Evolutionary conservation across 140 eudicot species (phyloP), one percentile per base, ranked within the genome.

Genomic region (Stevia rebaudiana): DNA sequence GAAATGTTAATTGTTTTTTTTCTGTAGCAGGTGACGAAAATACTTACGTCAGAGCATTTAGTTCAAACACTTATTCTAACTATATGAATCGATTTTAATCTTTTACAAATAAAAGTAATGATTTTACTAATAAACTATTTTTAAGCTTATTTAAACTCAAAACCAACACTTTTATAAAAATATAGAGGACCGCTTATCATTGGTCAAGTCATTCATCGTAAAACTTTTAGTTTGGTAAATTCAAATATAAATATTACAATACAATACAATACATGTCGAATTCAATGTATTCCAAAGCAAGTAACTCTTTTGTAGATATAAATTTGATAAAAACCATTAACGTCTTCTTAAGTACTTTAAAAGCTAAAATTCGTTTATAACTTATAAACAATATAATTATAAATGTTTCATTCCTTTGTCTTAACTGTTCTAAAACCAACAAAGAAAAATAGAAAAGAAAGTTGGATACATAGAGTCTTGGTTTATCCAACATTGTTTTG

Each of bases 401-500:
- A 13, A 13, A 30, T 46, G 23, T 46, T 46, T 46, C 12, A 8
- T 17, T 17, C 11, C 11, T 46, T 8, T 8, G 13, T 48, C 44
- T 37, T 18, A 48, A 48, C 13, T 18, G 2, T 48, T 7, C 8
- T 6, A 7, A 48, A 48, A 8, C 25, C 51, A 16, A 16, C 6
- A 15, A 65, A 18, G 30, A 8, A 13, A 23, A 19, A 28, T 1
- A 21, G 11, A 66, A 67, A 39, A 11, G 12, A 23, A 4, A 3
- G 30, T 37, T 52, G 28, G 53, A 68, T 39, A 17, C 11, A 19
- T 28, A 9, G 48, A 25, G 15, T 59, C 55, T 71, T 71, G 67
- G 75, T 70, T 70, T 59, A 70, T 59, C 52, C 43, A 37, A 6
- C 17, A 51, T 53, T 13, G 17, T 22, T 42, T 63, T 72, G 78